phyloP scores from a whole-genome alignment of 2,329 filamentous ascomycete genomes.

The Aureobasidium subglaciale region DNA sequence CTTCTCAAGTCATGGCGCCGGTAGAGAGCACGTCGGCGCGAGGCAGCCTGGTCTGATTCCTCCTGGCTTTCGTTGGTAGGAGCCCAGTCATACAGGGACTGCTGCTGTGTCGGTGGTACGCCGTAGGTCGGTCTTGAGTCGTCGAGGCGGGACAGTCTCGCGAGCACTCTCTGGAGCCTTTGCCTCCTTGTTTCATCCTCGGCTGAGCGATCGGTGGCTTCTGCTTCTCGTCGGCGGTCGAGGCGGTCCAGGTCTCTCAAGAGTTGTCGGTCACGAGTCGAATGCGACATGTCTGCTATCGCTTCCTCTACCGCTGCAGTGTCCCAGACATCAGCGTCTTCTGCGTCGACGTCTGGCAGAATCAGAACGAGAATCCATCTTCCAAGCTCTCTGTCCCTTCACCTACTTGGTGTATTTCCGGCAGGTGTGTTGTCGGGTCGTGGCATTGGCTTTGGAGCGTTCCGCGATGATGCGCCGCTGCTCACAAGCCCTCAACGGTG shows the following conservation, averaged over 20 bases:
- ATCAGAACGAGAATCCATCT: slow-evolving; percentile 8
- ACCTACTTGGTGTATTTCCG: slow-evolving; percentile 7
- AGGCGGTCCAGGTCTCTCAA: slow-evolving; percentile 10
- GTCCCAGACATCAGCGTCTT: slow-evolving; percentile 4
- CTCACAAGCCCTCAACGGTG: background rate
- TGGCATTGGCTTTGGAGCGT: background rate
- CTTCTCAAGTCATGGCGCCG: slow-evolving; percentile 24
- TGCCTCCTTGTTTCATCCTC: slow-evolving; percentile 36
- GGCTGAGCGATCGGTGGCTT: slow-evolving; percentile 12
- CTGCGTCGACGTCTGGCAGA: slow-evolving; percentile 2
- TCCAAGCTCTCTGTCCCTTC: background rate
- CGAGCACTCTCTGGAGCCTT: slow-evolving; percentile 40
- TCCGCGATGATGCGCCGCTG: background rate
- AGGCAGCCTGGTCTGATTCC: slow-evolving; percentile 32
- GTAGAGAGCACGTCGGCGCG: slow-evolving; percentile 32
- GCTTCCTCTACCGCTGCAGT: background rate
- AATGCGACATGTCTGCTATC: background rate
- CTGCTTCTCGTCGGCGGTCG: slow-evolving; percentile 9
- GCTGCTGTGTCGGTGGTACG: slow-evolving; percentile 42
- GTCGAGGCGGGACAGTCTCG: slow-evolving; percentile 38
- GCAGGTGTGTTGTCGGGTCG: background rate
- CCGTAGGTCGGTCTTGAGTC: slow-evolving; percentile 42
- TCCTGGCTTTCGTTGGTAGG: slow-evolving; percentile 35
- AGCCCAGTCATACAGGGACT: slow-evolving; percentile 55
- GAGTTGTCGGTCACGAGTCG: slow-evolving; percentile 1